phyloP scores from a whole-genome alignment of 306 rosid genomes.

The Oxytropis ochrocephala region DNA sequence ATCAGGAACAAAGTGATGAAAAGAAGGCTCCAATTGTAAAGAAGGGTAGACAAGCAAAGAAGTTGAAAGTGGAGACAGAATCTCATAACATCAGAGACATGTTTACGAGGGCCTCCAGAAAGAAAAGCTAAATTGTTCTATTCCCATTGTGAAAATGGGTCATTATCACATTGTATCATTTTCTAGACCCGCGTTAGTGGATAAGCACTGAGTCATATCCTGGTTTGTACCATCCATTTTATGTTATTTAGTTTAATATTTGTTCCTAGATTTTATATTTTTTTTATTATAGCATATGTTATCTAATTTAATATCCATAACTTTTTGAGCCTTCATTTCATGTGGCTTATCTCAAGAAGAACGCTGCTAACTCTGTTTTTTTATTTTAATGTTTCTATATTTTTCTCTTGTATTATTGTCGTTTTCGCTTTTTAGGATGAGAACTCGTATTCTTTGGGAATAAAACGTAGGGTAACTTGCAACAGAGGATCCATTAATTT shows the following conservation, averaged over 20 bases:
- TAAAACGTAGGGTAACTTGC: neutral
- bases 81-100: constrained; percentile 75
- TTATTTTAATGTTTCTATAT: no score
- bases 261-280: neutral
- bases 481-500: no score
- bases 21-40: constrained; percentile 38
- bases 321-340: neutral
- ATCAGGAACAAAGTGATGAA: constrained; percentile 43
- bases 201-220: constrained; percentile 28
- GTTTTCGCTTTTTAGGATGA: neutral
- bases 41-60: constrained; percentile 61
- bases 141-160: neutral
- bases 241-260: neutral
- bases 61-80: constrained; percentile 63
- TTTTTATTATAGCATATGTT: neutral
- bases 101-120: constrained; percentile 68
- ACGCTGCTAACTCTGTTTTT: neutral
- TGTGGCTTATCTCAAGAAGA: neutral
- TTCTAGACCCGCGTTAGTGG: constrained; percentile 13
- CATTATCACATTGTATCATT: constrained; percentile 6
- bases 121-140: constrained; percentile 35
- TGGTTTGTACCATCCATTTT: constrained; percentile 16
- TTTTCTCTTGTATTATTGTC: neutral
- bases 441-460: neutral
- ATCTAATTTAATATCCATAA: neutral